Conservation (phyloP, 2,329 filamentous ascomycete species). For the Chaetomium sp. region DNA sequence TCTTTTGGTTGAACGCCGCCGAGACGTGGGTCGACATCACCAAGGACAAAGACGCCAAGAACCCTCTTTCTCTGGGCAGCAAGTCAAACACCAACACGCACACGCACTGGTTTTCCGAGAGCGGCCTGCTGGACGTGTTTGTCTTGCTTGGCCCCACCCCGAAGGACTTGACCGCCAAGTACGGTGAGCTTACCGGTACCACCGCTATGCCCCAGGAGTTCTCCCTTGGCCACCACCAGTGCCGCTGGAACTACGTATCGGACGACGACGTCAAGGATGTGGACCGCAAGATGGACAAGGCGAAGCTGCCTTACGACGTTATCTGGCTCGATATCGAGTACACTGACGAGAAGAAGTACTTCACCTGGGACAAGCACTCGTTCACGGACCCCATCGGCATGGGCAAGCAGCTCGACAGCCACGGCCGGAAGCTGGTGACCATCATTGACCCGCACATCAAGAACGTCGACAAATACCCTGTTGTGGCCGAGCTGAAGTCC, state of each 20-base stretch:
- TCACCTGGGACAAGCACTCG: constrained; percentile 90
- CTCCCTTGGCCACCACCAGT: constrained; percentile 92
- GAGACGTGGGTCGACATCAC: constrained; percentile 97
- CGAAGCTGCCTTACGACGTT: constrained; percentile 94
- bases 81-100: constrained; percentile 73
- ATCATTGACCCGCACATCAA: constrained; percentile 99
- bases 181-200: constrained; percentile 87
- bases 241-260: constrained; percentile 97
- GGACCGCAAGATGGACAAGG: constrained; percentile 93
- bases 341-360: constrained; percentile 95
- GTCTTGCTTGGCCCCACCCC: constrained; percentile 90
- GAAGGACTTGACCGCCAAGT: constrained; percentile 76
- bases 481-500: constrained; percentile 79
- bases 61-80: constrained; percentile 75
- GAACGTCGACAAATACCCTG: constrained; percentile 75
- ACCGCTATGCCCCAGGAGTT: constrained; percentile 92
- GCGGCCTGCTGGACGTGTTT: constrained; percentile 87
- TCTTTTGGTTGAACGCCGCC: constrained; percentile 96
- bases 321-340: constrained; percentile 99
- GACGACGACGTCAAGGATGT: constrained; percentile 97
- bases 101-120: constrained; percentile 97
- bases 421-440: constrained; percentile 85
- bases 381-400: constrained; percentile 86
- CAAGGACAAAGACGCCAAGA: constrained; percentile 73
- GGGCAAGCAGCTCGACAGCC: constrained; percentile 82